A percentile compares a stretch with the other conserved stretches of the same genome.
Evolutionary conservation across 345 rosid genomes (phyloP).

Genomic region (Capsella bursapastoris): DNA sequence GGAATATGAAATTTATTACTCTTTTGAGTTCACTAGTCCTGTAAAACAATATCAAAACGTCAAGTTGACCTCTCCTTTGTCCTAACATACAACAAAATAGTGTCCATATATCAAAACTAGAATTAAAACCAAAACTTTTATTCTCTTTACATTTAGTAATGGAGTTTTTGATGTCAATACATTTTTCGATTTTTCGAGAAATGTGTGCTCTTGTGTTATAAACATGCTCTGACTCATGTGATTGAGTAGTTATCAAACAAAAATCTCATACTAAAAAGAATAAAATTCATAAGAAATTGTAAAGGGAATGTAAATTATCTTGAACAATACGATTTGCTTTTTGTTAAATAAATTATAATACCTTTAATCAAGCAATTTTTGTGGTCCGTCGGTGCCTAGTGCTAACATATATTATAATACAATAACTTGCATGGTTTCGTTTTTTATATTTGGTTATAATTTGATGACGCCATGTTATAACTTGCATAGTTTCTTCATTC

Average conservation of each 20-base stretch:
- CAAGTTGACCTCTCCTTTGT: background rate
- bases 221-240: slow-evolving; percentile 20
- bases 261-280: background rate
- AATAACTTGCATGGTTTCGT: slow-evolving; percentile 18
- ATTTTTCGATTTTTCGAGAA: background rate
- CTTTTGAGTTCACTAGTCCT: background rate
- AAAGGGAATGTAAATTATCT: slow-evolving; percentile 33
- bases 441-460: background rate
- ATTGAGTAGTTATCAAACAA: slow-evolving; percentile 19
- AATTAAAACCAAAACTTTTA: too few relatives aligned
- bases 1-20: background rate
- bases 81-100: background rate
- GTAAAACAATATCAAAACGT: background rate
- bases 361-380: slow-evolving; percentile 16
- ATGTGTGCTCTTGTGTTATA: slow-evolving; percentile 13
- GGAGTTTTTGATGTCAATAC: background rate
- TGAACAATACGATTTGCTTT: slow-evolving; percentile 34
- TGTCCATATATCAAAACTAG: background rate
- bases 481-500: slow-evolving; percentile 18
- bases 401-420: slow-evolving; percentile 25
- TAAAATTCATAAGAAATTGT: slow-evolving; percentile 13
- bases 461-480: background rate
- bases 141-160: too few relatives aligned
- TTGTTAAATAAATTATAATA: slow-evolving; percentile 6
- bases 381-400: slow-evolving; percentile 33